Conservation (phyloP, 2,329 filamentous ascomycete genomes). For the Trichoderma gracile region DNA sequence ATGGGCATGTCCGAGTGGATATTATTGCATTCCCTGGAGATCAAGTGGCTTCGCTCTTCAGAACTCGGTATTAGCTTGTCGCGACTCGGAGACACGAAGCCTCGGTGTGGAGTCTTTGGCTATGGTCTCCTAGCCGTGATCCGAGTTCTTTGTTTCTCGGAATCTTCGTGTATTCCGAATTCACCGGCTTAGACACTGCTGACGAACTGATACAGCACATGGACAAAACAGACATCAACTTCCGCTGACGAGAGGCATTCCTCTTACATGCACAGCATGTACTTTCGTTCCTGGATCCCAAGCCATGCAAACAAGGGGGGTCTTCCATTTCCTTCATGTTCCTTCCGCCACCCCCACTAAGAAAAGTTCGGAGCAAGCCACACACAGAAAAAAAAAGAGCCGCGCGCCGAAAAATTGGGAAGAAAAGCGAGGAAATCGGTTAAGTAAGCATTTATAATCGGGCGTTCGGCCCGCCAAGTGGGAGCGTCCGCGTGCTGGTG, state of each 20-base stretch:
- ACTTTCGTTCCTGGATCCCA: too few relatives aligned
- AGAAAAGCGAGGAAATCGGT: not conserved
- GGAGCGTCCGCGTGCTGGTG: too few relatives aligned
- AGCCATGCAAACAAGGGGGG: too few relatives aligned
- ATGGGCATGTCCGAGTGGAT: not conserved
- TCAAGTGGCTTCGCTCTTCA: not conserved
- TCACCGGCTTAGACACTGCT: not conserved
- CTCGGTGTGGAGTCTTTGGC: too few relatives aligned
- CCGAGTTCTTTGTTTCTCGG: too few relatives aligned
- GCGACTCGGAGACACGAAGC: too few relatives aligned
- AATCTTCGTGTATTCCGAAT: not conserved
- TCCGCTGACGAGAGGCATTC: too few relatives aligned
- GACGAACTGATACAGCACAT: not conserved
- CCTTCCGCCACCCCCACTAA: not conserved
- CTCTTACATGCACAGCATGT: too few relatives aligned
- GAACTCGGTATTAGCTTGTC: too few relatives aligned
- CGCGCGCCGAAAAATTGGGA: slow-evolving; percentile 5
- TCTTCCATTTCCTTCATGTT: too few relatives aligned
- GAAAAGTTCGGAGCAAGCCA: not conserved
- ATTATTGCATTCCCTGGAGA: not conserved
- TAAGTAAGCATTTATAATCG: slow-evolving; percentile 23
- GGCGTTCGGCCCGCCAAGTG: not conserved
- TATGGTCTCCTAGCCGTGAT: too few relatives aligned
- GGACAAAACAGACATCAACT: too few relatives aligned
- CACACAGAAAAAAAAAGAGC: not conserved